Evolutionary conservation across 2,329 filamentous ascomycete genomes (phyloP), one percentile per base, ranked within the genome.

Genomic region (Microsporum audouinii): DNA sequence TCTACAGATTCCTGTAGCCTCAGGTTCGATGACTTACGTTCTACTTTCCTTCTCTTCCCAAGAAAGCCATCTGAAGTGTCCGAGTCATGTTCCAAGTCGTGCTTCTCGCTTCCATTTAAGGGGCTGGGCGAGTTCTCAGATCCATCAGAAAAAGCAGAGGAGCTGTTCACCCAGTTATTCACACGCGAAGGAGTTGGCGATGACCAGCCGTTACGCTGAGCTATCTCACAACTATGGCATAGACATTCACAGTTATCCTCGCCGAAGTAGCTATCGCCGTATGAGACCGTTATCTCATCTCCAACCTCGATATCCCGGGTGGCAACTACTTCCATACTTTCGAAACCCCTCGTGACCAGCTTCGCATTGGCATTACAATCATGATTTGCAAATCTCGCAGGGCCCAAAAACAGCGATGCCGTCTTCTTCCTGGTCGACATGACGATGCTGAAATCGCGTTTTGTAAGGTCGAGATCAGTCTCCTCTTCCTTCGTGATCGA

Each of bases 381-480:
- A 75, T 99, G 94, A 71, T 99, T 99, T 31, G 94, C 91, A 72
- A 99, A 97, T 58, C 94, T 86, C 38, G 94, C 94, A 5, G 94
- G 95, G 0, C 94, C 94, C 71, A 99, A 86, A 71, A 99, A 97
- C 47, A 99, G 78, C 58, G 89, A 95, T 34, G 91, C 88, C 63
- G 87, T 87, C 75, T 95, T 96, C 75, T 88, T 92, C 62, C 94
- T 83, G 66, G 90, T 92, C 64, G 91, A 96, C 70, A 96, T 88
- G 36, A 99, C 91, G 65, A 99, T 91, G 72, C 91, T 96, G 72
- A 99, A 99, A 71, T 99, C 94, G 70, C 92, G 91, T 71, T 94
- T 88, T 63, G 85, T 87, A 65, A 86, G 75, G 31, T 90, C 88
- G 62, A 97, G 82, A 61, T 88, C 85, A 63, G 85, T 82, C 71